Evolutionary conservation across 306 rosid genomes (phyloP).

Genomic region (Malus orientalis): DNA sequence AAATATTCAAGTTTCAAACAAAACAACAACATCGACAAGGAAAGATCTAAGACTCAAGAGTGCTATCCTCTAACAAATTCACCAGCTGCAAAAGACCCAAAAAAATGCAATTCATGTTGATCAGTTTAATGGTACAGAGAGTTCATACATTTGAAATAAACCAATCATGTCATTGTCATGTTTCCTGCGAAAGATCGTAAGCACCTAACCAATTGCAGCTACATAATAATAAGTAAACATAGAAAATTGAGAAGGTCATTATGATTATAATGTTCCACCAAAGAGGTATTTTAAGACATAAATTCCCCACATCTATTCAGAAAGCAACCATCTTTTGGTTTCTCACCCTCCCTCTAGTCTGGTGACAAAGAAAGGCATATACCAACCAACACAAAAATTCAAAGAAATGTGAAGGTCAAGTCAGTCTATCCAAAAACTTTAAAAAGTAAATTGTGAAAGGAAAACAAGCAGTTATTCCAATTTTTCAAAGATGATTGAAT

Average conservation of each 20-base stretch:
- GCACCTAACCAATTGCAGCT: not conserved
- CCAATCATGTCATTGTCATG: not conserved
- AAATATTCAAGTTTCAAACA: slow-evolving; percentile 5
- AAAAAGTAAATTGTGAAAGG: not conserved
- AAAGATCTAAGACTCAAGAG: not conserved
- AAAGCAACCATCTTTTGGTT: not conserved
- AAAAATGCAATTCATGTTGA: not conserved
- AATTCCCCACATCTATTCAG: not conserved
- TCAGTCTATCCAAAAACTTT: not conserved
- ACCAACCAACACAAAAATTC: not conserved
- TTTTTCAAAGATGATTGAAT: not conserved
- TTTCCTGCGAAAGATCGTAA: not conserved
- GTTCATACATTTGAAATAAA: not conserved
- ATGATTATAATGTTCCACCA: not conserved
- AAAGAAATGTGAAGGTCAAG: not conserved
- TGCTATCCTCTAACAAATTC: slow-evolving; percentile 3
- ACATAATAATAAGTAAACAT: not conserved
- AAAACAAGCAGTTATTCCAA: not conserved
- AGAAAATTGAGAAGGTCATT: not conserved
- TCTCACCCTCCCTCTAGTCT: not conserved
- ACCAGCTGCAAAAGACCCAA: slow-evolving; percentile 3
- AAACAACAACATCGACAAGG: slow-evolving; percentile 2
- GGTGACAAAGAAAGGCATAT: not conserved
- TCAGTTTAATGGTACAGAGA: not conserved
- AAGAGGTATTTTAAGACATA: not conserved